Evolutionary conservation across 768 basidiomycete genomes (phyloP), one percentile per base, ranked within the genome.

Genomic region (Dentipellis sp.): DNA sequence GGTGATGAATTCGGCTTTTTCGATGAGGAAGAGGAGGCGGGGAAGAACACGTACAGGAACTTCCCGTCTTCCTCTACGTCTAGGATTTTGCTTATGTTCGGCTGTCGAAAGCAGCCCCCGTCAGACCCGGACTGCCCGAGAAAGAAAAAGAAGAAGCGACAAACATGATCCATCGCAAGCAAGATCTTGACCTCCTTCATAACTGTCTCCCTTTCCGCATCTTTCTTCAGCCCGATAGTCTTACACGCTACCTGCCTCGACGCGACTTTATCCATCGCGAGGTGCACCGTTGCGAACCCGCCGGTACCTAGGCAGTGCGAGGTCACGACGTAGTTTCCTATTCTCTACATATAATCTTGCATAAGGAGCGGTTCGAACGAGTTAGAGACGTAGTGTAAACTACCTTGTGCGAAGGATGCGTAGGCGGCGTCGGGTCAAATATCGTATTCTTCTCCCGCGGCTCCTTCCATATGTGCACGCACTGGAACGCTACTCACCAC

Each of bases 221-320:
- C 79, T 53, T 77, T 78, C 66, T 81, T 82, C 1, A 74, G 78
- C 61, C 79, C 81, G 64, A 92, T 86, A 56, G 82, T 89, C 67
- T 92, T 92, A 68, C 89, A 91, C 19, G 90, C 90, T 23, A 89
- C 86, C 69, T 92, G 90, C 46, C 81, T 77, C 60, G 81, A 77
- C 48, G 74, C 79, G 9, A 69, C 66, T 10, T 75, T 78, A 63
- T 89, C 86, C 56, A 88, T 74, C 16, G 88, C 88, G 21, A 92
- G 77, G 63, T 90, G 84, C 1, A 92, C 90, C 1, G 83, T 86
- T 0, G 89, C 90, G 67, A 91, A 92, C 42, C 85, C 85, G 4
- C 90, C 90, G 21, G 80, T 83, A 42, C 90, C 90, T 11, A 92
- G 77, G 61, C 83, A 86, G 58, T 91, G 87, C 3, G 84, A 82